These are phyloP conservation scores for Sporisorium iseilematis-ciliati DNA, from an alignment of 1,284 basidiomycete species.

Conservation along the genomic window DNA sequence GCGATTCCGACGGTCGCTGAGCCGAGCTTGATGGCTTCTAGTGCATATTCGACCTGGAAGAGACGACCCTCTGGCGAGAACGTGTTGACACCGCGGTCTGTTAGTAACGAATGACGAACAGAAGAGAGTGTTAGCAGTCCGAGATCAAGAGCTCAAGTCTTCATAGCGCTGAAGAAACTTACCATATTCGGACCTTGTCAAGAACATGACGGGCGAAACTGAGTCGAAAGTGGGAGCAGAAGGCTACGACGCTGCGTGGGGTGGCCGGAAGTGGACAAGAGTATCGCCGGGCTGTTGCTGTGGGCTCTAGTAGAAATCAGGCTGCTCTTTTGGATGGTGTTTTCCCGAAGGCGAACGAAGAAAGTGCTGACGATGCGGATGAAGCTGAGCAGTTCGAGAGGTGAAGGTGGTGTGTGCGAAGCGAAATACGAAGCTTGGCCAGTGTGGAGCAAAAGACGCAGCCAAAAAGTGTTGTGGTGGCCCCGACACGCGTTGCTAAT, in stretches of 20 bases:
- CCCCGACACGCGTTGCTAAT: conserved; percentile 49
- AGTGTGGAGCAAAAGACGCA: conserved; percentile 23
- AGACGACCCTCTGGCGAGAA: conserved; percentile 97
- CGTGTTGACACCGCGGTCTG: conserved; percentile 97
- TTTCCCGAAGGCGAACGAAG: not conserved
- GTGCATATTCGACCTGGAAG: conserved; percentile 98
- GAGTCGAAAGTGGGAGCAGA: conserved; percentile 3
- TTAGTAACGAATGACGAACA: conserved; percentile 4
- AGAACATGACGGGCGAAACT: conserved; percentile 75
- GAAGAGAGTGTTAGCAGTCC: not conserved
- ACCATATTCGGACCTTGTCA: conserved; percentile 94
- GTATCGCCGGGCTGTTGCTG: not conserved
- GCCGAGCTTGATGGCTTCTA: conserved; percentile 76
- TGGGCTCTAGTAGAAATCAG: not conserved
- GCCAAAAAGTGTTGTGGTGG: conserved; percentile 38
- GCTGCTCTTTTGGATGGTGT: not conserved
- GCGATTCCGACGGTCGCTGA: conserved; percentile 90
- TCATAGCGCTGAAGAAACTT: conserved; percentile 7
- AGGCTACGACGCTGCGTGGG: not conserved
- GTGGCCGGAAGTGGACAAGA: not conserved
- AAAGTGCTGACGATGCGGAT: not conserved
- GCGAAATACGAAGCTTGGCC: conserved; percentile 19
- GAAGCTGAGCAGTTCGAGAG: not conserved
- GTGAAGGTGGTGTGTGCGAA: conserved; percentile 28
- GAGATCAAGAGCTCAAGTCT: not conserved